phyloP scores from a whole-genome alignment of 768 basidiomycete species.

The Mycena metata region DNA sequence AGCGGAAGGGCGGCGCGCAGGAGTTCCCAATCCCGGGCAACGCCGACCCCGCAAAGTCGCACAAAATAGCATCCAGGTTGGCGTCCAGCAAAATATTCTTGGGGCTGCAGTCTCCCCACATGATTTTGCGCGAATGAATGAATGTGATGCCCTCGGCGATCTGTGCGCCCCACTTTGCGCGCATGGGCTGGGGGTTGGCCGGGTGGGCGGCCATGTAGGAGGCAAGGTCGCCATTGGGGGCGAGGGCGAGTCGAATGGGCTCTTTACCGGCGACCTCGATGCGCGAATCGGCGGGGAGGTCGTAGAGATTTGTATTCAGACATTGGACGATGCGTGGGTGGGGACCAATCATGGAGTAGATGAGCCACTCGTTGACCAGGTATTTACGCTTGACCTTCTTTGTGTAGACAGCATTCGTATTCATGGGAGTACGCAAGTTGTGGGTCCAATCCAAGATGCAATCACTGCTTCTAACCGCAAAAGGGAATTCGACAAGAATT shows the following conservation, averaged over 20 bases:
- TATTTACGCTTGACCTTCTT: neutral
- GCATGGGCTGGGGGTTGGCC: neutral
- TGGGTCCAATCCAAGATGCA: too few species aligned
- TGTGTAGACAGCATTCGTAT: neutral
- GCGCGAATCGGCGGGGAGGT: neutral
- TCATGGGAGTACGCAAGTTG: too few species aligned
- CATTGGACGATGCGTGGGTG: conserved; percentile 21
- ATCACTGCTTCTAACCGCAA: too few species aligned
- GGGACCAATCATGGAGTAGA: neutral
- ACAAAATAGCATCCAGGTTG: conserved; percentile 18
- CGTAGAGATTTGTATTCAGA: conserved; percentile 4
- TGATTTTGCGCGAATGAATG: neutral
- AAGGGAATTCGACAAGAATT: too few species aligned
- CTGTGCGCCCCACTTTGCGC: conserved; percentile 19
- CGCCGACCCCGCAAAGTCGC: conserved; percentile 18
- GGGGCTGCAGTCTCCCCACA: conserved; percentile 28
- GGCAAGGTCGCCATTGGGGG: neutral
- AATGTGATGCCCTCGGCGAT: conserved; percentile 25
- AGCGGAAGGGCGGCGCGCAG: neutral
- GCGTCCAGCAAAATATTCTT: conserved; percentile 11
- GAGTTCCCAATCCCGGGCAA: neutral
- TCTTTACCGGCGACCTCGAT: neutral
- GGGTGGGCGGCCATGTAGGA: neutral
- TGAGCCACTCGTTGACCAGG: conserved; percentile 7
- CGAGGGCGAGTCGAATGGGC: neutral